Conservation (phyloP, 208 protist species). For the Strigomonas oncopelti region DNA sequence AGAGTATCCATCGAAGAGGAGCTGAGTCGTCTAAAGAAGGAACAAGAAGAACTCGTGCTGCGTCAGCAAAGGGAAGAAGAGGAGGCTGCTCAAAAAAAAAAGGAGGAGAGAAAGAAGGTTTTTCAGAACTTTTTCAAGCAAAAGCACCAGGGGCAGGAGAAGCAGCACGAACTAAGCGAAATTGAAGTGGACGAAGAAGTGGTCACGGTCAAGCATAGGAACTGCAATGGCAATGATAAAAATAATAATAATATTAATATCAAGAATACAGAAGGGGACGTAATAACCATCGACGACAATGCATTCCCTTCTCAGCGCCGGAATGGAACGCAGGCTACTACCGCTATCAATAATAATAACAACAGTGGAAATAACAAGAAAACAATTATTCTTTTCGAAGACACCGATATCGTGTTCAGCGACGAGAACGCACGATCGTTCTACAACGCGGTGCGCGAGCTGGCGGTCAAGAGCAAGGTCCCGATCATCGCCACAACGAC, state of each 20-base stretch:
- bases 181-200: background rate
- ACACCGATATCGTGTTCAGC: slow-evolving; percentile 4
- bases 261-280: background rate
- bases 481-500: slow-evolving; percentile 1
- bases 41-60: background rate
- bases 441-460: background rate
- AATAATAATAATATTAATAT: slow-evolving; percentile 3
- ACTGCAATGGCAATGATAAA: background rate
- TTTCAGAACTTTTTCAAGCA: slow-evolving; percentile 9
- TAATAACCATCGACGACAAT: background rate
- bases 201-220: background rate
- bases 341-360: slow-evolving; percentile 9
- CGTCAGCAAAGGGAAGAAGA: background rate
- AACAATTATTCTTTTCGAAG: slow-evolving; percentile 1
- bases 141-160: background rate
- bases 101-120: background rate
- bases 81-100: background rate
- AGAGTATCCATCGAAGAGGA: background rate
- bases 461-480: background rate
- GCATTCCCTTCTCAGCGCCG: background rate
- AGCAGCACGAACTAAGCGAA: too few relatives aligned
- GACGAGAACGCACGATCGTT: background rate
- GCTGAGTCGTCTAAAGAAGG: background rate
- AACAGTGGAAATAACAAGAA: background rate
- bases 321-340: background rate